These are phyloP conservation scores for Penicilliopsis zonata DNA, from an alignment of 495 filamentous ascomycete species.

Conservation along the genomic window DNA sequence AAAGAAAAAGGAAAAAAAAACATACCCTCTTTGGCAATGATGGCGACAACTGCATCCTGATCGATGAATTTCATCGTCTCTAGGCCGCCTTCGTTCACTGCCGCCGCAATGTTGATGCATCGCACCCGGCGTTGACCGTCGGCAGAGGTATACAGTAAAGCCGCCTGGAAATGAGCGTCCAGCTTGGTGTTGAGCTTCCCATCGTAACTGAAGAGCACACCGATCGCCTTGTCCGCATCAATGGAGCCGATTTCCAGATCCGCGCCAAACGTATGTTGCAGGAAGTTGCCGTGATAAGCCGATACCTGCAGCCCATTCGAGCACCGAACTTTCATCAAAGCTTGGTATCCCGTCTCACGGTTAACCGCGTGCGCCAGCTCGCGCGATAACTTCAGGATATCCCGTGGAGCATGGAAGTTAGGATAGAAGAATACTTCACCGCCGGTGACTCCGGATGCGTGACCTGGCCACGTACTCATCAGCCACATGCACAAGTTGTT, in stretches of 20 bases:
- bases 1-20: constrained; percentile 2
- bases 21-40: constrained; percentile 79
- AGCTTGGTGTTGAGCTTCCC: constrained; percentile 93
- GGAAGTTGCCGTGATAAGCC: constrained; percentile 89
- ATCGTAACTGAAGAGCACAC: constrained; percentile 89
- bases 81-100: constrained; percentile 69
- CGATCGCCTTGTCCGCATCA: constrained; percentile 87
- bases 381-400: constrained; percentile 68
- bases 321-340: constrained; percentile 96
- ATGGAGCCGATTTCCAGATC: constrained; percentile 91
- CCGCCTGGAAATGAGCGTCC: constrained; percentile 96
- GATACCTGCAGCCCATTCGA: constrained; percentile 93
- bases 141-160: constrained; percentile 86
- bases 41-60: constrained; percentile 78
- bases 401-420: constrained; percentile 81
- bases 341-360: constrained; percentile 89
- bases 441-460: constrained; percentile 50
- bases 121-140: constrained; percentile 82
- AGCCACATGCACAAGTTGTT: too few relatives aligned
- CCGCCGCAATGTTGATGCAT: constrained; percentile 86
- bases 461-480: constrained; percentile 16
- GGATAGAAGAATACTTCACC: constrained; percentile 94
- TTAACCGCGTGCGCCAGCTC: constrained; percentile 85
- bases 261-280: constrained; percentile 86
- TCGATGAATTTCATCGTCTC: constrained; percentile 88